A percentile compares a stretch with the other conserved stretches of the same genome.
Conservation (phyloP, 2,329 filamentous ascomycete species). For the Hypoxylon rubiginosum region DNA sequence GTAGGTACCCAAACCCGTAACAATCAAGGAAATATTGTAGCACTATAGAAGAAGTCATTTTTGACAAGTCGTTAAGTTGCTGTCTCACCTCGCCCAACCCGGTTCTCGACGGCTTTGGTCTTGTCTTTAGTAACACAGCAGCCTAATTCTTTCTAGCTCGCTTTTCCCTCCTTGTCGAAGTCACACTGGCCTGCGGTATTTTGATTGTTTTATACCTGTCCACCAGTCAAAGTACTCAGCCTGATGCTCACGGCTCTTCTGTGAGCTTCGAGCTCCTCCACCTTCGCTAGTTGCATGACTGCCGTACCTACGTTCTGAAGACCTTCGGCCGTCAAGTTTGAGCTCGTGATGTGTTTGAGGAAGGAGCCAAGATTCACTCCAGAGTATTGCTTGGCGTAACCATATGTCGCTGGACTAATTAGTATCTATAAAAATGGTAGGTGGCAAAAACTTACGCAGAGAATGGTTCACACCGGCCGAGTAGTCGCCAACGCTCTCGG, state of each 20-base stretch:
- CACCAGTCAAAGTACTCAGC: conserved; percentile 69
- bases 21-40: not conserved
- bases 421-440: conserved; percentile 11
- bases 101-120: not conserved
- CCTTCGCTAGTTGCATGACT: conserved; percentile 94
- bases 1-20: not conserved
- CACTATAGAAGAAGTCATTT: conserved; percentile 1
- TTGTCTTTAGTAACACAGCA: not conserved
- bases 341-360: conserved; percentile 97
- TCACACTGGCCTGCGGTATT: conserved; percentile 1
- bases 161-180: not conserved
- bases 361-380: conserved; percentile 97
- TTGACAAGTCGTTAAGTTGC: not conserved
- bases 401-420: conserved; percentile 82
- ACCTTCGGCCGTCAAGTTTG: conserved; percentile 87
- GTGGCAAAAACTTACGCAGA: conserved; percentile 77
- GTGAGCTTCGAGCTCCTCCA: conserved; percentile 96
- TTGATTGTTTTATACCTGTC: conserved; percentile 5
- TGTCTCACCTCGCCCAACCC: not conserved
- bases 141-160: not conserved
- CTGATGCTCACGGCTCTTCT: conserved; percentile 89
- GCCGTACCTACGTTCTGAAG: conserved; percentile 86
- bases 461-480: conserved; percentile 98
- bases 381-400: conserved; percentile 98
- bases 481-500: conserved; percentile 97